Evolutionary conservation across 768 basidiomycete species (phyloP).

Genomic region (Russula compacta): DNA sequence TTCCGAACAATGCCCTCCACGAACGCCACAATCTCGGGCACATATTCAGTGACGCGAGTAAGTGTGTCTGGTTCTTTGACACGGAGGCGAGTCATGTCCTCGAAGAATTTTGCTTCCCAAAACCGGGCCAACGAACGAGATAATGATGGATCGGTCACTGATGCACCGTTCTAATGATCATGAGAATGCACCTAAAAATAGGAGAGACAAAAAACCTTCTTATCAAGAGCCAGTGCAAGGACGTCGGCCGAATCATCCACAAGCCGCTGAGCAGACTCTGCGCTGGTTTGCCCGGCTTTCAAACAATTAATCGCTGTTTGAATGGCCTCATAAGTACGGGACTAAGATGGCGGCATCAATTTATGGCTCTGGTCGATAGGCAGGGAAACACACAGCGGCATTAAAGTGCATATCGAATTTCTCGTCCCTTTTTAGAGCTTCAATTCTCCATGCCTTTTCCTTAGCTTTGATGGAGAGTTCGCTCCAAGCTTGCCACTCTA

Average conservation of each 20-base stretch:
- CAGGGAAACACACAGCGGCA: slow-evolving; percentile 50
- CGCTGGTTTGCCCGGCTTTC: slow-evolving; percentile 32
- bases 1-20: slow-evolving; percentile 79
- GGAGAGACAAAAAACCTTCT: slow-evolving; percentile 41
- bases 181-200: slow-evolving; percentile 2
- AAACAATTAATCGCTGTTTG: slow-evolving; percentile 38
- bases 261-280: slow-evolving; percentile 43
- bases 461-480: slow-evolving; percentile 36
- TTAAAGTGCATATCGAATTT: slow-evolving; percentile 88
- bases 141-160: slow-evolving; percentile 79
- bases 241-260: slow-evolving; percentile 74
- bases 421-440: slow-evolving; percentile 70
- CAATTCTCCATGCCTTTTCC: slow-evolving; percentile 56
- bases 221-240: slow-evolving; percentile 62
- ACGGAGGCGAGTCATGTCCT: slow-evolving; percentile 83
- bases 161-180: slow-evolving; percentile 52
- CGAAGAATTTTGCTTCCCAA: slow-evolving; percentile 88
- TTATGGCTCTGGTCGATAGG: slow-evolving; percentile 13
- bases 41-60: slow-evolving; percentile 94
- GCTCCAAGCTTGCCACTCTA: slow-evolving; percentile 46
- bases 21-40: slow-evolving; percentile 88
- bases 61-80: slow-evolving; percentile 84
- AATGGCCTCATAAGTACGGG: slow-evolving; percentile 47
- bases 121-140: slow-evolving; percentile 73
- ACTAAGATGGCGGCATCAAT: slow-evolving; percentile 24